phyloP scores from a whole-genome alignment of 768 basidiomycete genomes.

The Mrakia frigida region DNA sequence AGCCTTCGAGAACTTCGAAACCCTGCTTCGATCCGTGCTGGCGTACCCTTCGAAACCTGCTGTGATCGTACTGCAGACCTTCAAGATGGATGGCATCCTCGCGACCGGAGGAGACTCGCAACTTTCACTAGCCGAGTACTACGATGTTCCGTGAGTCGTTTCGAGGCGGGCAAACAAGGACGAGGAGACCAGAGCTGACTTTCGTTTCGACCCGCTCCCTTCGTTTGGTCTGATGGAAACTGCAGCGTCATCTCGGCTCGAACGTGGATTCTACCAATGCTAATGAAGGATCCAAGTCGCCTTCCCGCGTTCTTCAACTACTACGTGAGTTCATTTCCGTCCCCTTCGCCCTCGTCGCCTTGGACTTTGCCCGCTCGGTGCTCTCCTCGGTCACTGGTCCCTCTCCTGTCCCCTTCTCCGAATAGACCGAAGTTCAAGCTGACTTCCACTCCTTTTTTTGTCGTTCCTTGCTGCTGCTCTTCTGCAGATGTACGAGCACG shows the following conservation, averaged over 20 bases:
- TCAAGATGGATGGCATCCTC: constrained; percentile 19
- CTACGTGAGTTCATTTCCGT: background rate
- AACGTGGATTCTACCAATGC: constrained; percentile 2
- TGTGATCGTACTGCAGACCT: constrained; percentile 8
- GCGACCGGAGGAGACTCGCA: constrained; percentile 20
- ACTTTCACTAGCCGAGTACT: constrained; percentile 10
- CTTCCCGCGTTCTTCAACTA: constrained; percentile 10
- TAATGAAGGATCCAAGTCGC: background rate
- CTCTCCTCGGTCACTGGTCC: background rate
- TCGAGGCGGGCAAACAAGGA: background rate
- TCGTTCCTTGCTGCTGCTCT: background rate
- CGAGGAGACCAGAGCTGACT: background rate
- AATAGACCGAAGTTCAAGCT: too few relatives aligned
- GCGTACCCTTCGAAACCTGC: constrained; percentile 10
- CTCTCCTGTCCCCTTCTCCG: background rate
- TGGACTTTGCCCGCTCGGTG: too few relatives aligned
- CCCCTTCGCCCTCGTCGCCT: background rate
- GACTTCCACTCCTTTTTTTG: background rate
- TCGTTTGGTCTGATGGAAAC: background rate
- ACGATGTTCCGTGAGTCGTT: background rate
- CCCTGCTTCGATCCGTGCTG: constrained; percentile 1
- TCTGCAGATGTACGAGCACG: constrained; percentile 1
- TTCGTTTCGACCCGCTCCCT: background rate
- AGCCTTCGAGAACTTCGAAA: constrained; percentile 17
- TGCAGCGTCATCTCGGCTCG: constrained; percentile 8